Evolutionary conservation across 2,329 filamentous ascomycete genomes (phyloP).

Genomic region (Achaetomium macrosporum): DNA sequence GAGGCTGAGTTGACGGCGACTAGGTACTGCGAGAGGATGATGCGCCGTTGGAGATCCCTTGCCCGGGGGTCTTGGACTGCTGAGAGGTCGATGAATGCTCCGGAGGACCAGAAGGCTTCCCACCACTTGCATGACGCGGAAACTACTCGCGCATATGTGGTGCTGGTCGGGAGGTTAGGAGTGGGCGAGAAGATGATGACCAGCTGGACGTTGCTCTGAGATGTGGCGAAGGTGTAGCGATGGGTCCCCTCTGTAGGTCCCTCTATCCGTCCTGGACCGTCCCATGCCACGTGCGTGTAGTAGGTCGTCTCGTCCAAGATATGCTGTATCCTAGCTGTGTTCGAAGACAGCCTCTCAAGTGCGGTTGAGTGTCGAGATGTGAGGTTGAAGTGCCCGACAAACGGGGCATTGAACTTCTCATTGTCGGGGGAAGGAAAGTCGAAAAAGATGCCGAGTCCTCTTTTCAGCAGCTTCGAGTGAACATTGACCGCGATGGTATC

Average conservation of each 20-base stretch:
- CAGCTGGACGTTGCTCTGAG: conserved; percentile 26
- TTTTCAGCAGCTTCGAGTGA: conserved; percentile 35
- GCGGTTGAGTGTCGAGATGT: conserved; percentile 39
- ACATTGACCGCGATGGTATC: conserved; percentile 42
- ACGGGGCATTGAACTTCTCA: conserved; percentile 50
- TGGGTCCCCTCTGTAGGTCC: conserved; percentile 34
- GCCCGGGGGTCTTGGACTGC: conserved; percentile 35
- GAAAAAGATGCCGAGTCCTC: conserved; percentile 42
- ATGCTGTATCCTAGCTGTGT: conserved; percentile 37
- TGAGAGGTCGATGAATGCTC: conserved; percentile 48
- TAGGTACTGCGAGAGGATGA: conserved; percentile 49
- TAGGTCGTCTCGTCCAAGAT: conserved; percentile 40
- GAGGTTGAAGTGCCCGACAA: conserved; percentile 46
- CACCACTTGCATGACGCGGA: conserved; percentile 38
- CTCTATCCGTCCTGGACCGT: conserved; percentile 30
- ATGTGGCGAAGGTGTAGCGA: conserved; percentile 36
- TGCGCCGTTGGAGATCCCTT: conserved; percentile 46
- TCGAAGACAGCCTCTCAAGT: conserved; percentile 25
- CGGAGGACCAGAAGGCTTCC: conserved; percentile 43
- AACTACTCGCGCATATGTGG: conserved; percentile 25
- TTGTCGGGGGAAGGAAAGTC: conserved; percentile 46
- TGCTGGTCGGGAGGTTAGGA: conserved; percentile 19
- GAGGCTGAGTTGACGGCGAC: conserved; percentile 48
- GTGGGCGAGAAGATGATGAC: conserved; percentile 31
- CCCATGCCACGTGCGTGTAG: conserved; percentile 36